These are phyloP conservation scores for Fusarium sp. DNA, from an alignment of 2,329 filamentous ascomycete genomes.

Conservation along the genomic window DNA sequence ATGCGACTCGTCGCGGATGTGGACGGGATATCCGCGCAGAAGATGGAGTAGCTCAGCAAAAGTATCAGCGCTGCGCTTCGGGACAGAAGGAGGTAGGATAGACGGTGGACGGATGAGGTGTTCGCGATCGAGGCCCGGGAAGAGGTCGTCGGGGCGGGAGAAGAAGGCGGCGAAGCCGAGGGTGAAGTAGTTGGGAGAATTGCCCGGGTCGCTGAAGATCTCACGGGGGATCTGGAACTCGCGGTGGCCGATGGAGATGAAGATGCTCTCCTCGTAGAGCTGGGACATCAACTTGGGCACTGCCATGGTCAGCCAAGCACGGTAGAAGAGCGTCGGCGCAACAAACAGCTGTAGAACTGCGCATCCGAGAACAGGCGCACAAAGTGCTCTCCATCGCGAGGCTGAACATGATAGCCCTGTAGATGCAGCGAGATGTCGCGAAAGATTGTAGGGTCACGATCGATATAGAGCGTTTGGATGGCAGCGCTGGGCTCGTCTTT, in stretches of 20 bases:
- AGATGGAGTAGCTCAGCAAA: slow-evolving; percentile 86
- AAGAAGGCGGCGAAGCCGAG: slow-evolving; percentile 92
- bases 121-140: slow-evolving; percentile 83
- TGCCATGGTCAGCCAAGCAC: slow-evolving; percentile 49
- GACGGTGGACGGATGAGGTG: slow-evolving; percentile 86
- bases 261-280: slow-evolving; percentile 90
- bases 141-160: slow-evolving; percentile 79
- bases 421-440: slow-evolving; percentile 89
- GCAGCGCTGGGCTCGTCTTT: slow-evolving; percentile 61
- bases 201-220: slow-evolving; percentile 84
- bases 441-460: slow-evolving; percentile 90
- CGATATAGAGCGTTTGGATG: slow-evolving; percentile 90
- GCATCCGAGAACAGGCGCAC: slow-evolving; percentile 94
- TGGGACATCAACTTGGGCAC: slow-evolving; percentile 91
- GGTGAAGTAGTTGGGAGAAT: slow-evolving; percentile 96
- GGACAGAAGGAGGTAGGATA: slow-evolving; percentile 83
- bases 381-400: slow-evolving; percentile 85
- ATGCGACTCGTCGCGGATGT: slow-evolving; percentile 80
- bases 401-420: slow-evolving; percentile 89
- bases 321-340: not conserved
- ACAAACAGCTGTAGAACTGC: slow-evolving; percentile 87
- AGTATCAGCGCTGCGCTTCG: slow-evolving; percentile 82
- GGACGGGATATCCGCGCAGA: slow-evolving; percentile 83
- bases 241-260: slow-evolving; percentile 86
- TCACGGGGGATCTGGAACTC: slow-evolving; percentile 93